A percentile compares a stretch with the other conserved stretches of the same genome.
These are phyloP conservation scores for Trichoderma sp. DNA, from an alignment of 2,329 filamentous ascomycete species.

Conservation along the genomic window DNA sequence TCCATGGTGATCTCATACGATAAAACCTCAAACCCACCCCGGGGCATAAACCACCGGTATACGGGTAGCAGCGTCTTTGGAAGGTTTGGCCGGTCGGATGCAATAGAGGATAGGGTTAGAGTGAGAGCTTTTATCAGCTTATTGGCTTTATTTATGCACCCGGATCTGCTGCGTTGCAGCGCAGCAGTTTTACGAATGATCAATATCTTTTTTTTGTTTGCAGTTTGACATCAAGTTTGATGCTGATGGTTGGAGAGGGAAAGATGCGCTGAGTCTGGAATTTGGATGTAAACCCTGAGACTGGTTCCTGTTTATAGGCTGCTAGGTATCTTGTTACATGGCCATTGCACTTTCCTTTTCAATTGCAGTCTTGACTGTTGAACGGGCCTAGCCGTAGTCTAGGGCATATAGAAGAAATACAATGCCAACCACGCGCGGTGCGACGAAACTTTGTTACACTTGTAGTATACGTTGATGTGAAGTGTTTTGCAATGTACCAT, in stretches of 20 bases:
- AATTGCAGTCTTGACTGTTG: slow-evolving; percentile 29
- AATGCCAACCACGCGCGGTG: slow-evolving; percentile 22
- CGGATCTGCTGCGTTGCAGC: not conserved
- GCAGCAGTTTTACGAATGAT: not conserved
- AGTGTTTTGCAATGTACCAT: not conserved
- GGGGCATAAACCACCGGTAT: slow-evolving; percentile 12
- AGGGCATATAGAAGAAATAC: slow-evolving; percentile 34
- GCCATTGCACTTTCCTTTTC: not conserved
- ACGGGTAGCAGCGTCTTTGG: slow-evolving; percentile 29
- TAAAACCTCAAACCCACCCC: slow-evolving; percentile 25
- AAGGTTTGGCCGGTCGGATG: slow-evolving; percentile 33
- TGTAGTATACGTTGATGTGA: not conserved
- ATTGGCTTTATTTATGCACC: slow-evolving; percentile 21
- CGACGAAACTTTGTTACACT: not conserved
- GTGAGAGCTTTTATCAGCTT: slow-evolving; percentile 3
- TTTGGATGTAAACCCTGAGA: slow-evolving; percentile 39
- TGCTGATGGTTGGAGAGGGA: slow-evolving; percentile 16
- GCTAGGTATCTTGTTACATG: slow-evolving; percentile 32
- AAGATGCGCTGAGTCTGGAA: not conserved
- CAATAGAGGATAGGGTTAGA: slow-evolving; percentile 15
- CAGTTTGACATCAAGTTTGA: slow-evolving; percentile 33
- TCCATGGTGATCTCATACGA: slow-evolving; percentile 33
- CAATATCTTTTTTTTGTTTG: slow-evolving; percentile 25
- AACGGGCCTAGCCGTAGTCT: slow-evolving; percentile 44
- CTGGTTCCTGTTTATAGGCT: slow-evolving; percentile 41